These are phyloP conservation scores for Farysia itapuensis DNA, from an alignment of 1,284 basidiomycete species.

Conservation along the genomic window DNA sequence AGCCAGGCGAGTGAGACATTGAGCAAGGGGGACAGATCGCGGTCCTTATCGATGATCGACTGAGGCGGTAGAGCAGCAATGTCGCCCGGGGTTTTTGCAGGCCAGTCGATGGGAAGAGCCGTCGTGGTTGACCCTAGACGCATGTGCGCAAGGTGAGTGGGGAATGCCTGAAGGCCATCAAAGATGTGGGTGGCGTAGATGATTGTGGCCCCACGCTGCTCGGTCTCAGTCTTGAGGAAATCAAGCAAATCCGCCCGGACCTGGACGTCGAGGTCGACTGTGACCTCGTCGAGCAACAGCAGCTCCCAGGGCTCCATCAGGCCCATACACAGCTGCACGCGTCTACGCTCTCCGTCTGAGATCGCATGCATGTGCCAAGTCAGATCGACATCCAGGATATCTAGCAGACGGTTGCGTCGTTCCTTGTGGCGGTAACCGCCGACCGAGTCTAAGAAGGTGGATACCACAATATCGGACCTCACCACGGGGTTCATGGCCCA, in stretches of 20 bases:
- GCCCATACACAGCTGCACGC: conserved; percentile 94
- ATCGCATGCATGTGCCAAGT: conserved; percentile 79
- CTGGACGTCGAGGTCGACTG: conserved; percentile 96
- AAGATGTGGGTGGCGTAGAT: conserved; percentile 68
- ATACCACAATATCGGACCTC: conserved; percentile 64
- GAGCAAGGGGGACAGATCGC: conserved; percentile 38
- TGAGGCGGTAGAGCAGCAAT: conserved; percentile 16
- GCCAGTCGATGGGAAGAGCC: conserved; percentile 45
- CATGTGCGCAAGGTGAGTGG: conserved; percentile 56
- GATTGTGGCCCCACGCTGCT: conserved; percentile 80
- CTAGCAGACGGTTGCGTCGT: conserved; percentile 79
- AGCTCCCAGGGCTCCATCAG: conserved; percentile 95
- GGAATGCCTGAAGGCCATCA: conserved; percentile 57
- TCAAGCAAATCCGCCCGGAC: conserved; percentile 86
- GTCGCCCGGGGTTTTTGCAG: conserved; percentile 27
- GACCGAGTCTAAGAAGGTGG: conserved; percentile 76
- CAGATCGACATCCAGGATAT: conserved; percentile 88
- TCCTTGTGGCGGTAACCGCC: conserved; percentile 92
- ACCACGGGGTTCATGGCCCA: conserved; percentile 97
- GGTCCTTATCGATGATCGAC: conserved; percentile 7
- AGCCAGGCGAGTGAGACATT: conserved; percentile 53
- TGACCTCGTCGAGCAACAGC: conserved; percentile 92
- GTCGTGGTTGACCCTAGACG: conserved; percentile 50
- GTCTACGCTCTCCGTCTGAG: conserved; percentile 89
- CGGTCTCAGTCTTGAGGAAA: conserved; percentile 83